Evolutionary conservation across 208 protist genomes (phyloP).

Genomic region (Dictyostelium gargantuum): DNA sequence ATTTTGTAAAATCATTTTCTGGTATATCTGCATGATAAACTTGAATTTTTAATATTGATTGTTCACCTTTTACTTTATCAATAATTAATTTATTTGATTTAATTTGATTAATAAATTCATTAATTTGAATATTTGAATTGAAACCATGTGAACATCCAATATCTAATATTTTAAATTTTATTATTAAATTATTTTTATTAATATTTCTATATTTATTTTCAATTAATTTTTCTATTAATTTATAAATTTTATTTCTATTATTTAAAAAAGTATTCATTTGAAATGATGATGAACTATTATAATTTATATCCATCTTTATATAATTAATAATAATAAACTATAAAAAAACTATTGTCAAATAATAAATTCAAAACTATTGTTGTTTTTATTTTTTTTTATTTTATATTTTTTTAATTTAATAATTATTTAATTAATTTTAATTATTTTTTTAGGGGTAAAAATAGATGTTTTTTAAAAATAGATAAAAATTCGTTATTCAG

Average conservation of each 20-base stretch:
- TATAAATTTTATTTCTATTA: too few relatives aligned
- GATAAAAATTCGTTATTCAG: too few relatives aligned
- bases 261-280: neutral
- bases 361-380: too few relatives aligned
- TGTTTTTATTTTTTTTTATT: too few relatives aligned
- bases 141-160: slow-evolving; percentile 7
- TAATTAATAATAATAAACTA: too few relatives aligned
- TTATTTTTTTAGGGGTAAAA: too few relatives aligned
- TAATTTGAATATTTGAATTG: neutral
- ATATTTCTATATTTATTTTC: neutral
- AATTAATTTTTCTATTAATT: too few relatives aligned
- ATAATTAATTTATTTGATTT: neutral
- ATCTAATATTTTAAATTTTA: slow-evolving; percentile 19
- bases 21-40: neutral
- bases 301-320: neutral
- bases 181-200: neutral
- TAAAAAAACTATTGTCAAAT: too few relatives aligned
- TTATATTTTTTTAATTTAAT: too few relatives aligned
- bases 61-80: neutral
- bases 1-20: neutral
- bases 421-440: too few relatives aligned
- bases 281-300: neutral
- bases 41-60: neutral
- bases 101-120: neutral
- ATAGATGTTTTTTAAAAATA: too few relatives aligned